phyloP scores from a whole-genome alignment of 2,329 filamentous ascomycete genomes.

The Phyllosticta citriasiana region DNA sequence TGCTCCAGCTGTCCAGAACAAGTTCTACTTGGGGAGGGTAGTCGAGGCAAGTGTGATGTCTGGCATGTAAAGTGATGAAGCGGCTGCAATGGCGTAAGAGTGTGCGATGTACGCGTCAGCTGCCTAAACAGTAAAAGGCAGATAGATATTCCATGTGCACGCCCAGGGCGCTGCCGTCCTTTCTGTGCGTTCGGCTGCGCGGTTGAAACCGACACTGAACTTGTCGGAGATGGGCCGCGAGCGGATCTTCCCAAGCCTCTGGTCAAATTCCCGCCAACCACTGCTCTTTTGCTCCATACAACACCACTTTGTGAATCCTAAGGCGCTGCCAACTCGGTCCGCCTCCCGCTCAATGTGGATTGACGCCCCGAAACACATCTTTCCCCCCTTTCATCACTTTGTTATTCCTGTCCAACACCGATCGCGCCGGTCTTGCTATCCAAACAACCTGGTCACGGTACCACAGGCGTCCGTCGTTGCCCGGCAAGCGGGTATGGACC shows the following conservation, averaged over 20 bases:
- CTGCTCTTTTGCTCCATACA: not conserved
- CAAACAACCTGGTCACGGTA: not conserved
- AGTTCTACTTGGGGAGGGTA: too few species aligned
- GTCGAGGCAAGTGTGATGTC: not conserved
- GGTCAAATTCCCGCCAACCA: constrained; percentile 2
- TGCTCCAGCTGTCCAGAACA: not conserved
- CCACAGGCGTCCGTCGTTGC: not conserved
- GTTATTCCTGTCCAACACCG: not conserved
- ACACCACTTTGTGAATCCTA: not conserved
- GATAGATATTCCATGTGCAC: not conserved
- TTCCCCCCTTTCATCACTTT: not conserved
- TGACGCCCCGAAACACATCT: not conserved
- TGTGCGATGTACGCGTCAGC: not conserved
- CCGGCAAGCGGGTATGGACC: not conserved
- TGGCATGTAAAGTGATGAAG: not conserved
- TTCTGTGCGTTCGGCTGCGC: not conserved
- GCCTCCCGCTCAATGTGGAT: not conserved
- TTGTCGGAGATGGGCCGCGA: not conserved
- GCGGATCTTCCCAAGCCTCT: not conserved
- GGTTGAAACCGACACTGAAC: not conserved
- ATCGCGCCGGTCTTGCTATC: not conserved
- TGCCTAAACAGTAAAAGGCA: not conserved
- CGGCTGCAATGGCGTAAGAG: not conserved
- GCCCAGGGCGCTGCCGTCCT: not conserved
- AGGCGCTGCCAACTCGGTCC: not conserved